Conservation (phyloP, 257 asterid species). For the Penstemon eatonii region DNA sequence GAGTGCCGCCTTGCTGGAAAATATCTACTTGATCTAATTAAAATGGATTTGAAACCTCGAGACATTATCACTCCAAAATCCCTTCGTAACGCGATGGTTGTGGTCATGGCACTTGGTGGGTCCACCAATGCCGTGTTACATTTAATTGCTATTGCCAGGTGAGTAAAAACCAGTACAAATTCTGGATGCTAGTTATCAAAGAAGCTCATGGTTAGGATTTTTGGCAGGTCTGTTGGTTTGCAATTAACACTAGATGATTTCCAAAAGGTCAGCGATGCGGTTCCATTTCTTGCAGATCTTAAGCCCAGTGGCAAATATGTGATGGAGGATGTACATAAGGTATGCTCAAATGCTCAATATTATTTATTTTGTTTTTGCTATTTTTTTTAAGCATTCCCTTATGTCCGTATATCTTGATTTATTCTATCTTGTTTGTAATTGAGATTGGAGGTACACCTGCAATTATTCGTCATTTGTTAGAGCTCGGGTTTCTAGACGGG, state of each 20-base stretch:
- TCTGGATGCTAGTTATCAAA: constrained; percentile 3
- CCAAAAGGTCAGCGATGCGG: constrained; percentile 90
- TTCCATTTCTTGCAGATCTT: constrained; percentile 97
- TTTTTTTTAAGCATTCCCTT: constrained; percentile 5
- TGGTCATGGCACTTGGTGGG: constrained; percentile 97
- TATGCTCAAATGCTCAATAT: constrained; percentile 30
- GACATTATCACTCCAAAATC: constrained; percentile 87
- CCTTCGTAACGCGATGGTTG: constrained; percentile 84
- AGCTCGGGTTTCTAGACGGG: constrained; percentile 72
- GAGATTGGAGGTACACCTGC: constrained; percentile 99
- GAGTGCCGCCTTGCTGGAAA: constrained; percentile 97
- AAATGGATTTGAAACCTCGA: constrained; percentile 88
- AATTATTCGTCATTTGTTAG: constrained; percentile 70
- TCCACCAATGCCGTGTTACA: constrained; percentile 99
- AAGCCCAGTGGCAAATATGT: constrained; percentile 99
- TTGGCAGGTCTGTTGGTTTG: constrained; percentile 91
- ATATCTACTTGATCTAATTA: constrained; percentile 78
- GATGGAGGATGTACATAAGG: constrained; percentile 99
- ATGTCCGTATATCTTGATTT: constrained; percentile 1
- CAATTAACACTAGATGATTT: constrained; percentile 82
- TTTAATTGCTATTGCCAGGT: constrained; percentile 97
- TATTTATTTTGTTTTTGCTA: neutral
- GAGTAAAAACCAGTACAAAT: constrained; percentile 17
- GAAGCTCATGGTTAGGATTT: constrained; percentile 39
- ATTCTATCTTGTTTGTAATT: constrained; percentile 16